Conservation (phyloP, 2,329 filamentous ascomycete genomes). For the Colletotrichum sansevieriae region DNA sequence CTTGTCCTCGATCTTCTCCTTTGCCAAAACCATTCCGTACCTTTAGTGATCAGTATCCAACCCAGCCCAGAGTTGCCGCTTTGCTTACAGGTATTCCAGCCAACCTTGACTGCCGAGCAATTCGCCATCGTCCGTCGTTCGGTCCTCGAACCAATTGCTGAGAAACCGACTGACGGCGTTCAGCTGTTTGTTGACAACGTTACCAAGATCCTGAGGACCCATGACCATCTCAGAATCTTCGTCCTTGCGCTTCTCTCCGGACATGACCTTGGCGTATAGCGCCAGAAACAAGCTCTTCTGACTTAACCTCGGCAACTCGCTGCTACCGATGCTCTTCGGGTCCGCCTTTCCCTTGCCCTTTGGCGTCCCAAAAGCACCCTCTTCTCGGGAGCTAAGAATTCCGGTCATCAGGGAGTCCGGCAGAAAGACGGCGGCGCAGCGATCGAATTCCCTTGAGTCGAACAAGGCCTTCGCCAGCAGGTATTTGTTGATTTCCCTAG, state of each 20-base stretch:
- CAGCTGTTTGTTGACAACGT: constrained; percentile 87
- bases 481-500: constrained; percentile 84
- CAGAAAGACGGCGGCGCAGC: constrained; percentile 89
- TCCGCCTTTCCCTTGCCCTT: constrained; percentile 73
- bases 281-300: constrained; percentile 94
- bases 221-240: constrained; percentile 98
- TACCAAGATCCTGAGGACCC: constrained; percentile 89
- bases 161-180: constrained; percentile 80
- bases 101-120: constrained; percentile 83
- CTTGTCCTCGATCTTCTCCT: constrained; percentile 88
- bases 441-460: constrained; percentile 94
- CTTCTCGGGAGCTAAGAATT: constrained; percentile 65
- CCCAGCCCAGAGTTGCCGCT: background rate
- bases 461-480: constrained; percentile 94
- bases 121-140: constrained; percentile 69
- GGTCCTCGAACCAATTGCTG: constrained; percentile 83
- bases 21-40: constrained; percentile 90
- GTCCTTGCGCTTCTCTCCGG: constrained; percentile 95
- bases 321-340: constrained; percentile 43
- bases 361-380: constrained; percentile 53
- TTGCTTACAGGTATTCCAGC: constrained; percentile 81
- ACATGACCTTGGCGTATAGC: constrained; percentile 91
- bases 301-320: constrained; percentile 72
- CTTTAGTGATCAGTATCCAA: constrained; percentile 50
- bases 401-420: constrained; percentile 83